These are phyloP conservation scores for Eleusine coracana DNA, from an alignment of 176 grass and related monocot species.

Conservation along the genomic window DNA sequence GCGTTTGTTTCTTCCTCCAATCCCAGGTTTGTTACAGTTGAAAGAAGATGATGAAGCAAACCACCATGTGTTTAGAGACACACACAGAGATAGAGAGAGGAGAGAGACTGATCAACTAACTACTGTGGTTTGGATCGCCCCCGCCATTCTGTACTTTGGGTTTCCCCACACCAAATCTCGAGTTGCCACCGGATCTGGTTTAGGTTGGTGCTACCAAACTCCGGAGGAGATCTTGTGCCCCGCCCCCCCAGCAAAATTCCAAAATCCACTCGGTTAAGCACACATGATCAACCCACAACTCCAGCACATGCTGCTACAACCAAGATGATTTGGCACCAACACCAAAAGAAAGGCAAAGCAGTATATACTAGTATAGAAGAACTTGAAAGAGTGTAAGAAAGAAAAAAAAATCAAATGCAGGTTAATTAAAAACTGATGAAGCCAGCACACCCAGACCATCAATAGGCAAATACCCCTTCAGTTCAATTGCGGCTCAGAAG, in stretches of 20 bases:
- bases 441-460: too few relatives aligned
- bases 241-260: slow-evolving; percentile 11
- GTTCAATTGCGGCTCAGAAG: neutral
- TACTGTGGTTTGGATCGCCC: neutral
- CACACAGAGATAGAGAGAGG: neutral
- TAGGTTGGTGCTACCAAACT: slow-evolving; percentile 55
- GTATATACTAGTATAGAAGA: neutral
- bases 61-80: too few relatives aligned
- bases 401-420: neutral
- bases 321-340: neutral
- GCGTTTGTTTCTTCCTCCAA: neutral
- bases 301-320: neutral
- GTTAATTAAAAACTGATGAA: neutral
- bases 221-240: neutral
- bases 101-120: slow-evolving; percentile 12
- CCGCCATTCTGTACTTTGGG: slow-evolving; percentile 43
- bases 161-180: slow-evolving; percentile 47
- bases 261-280: slow-evolving; percentile 18
- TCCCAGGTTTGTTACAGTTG: neutral
- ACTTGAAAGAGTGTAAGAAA: neutral
- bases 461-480: too few relatives aligned
- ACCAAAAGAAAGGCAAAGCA: neutral
- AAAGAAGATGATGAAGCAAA: neutral
- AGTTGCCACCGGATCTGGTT: slow-evolving; percentile 31
- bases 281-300: neutral